Conservation (phyloP, 2,329 filamentous ascomycete genomes). For the Phaeoacremonium minimum region DNA sequence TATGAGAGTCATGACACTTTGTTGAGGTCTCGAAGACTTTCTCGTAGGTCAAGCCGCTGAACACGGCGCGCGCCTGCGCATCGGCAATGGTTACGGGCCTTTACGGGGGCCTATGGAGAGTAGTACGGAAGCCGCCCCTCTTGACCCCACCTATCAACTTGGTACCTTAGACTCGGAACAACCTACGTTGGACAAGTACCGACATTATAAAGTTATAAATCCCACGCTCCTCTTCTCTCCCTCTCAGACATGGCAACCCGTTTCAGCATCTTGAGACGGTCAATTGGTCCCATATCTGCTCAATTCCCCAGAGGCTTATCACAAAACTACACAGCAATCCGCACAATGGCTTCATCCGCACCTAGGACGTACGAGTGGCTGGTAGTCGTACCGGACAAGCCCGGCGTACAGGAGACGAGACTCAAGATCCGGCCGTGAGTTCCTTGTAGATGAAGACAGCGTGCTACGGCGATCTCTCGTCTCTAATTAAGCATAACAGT, state of each 20-base stretch:
- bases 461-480: background rate
- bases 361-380: slow-evolving; percentile 58
- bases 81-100: too few species aligned
- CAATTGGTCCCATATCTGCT: background rate
- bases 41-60: too few species aligned
- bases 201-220: too few species aligned
- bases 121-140: too few species aligned
- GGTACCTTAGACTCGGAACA: too few species aligned
- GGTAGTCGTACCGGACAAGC: slow-evolving; percentile 64
- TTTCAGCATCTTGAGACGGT: background rate
- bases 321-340: background rate
- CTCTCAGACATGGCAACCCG: background rate
- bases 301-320: background rate
- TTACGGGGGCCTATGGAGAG: too few species aligned
- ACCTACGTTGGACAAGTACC: too few species aligned
- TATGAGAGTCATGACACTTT: too few species aligned
- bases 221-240: too few species aligned
- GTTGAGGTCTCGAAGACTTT: too few species aligned
- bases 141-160: too few species aligned
- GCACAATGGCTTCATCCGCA: slow-evolving; percentile 6
- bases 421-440: slow-evolving; percentile 56
- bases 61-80: too few species aligned
- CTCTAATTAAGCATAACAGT: slow-evolving; percentile 21
- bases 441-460: background rate
- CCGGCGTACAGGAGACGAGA: slow-evolving; percentile 55